phyloP scores from a whole-genome alignment of 331 rosid species.

The Acacia pycnantha region DNA sequence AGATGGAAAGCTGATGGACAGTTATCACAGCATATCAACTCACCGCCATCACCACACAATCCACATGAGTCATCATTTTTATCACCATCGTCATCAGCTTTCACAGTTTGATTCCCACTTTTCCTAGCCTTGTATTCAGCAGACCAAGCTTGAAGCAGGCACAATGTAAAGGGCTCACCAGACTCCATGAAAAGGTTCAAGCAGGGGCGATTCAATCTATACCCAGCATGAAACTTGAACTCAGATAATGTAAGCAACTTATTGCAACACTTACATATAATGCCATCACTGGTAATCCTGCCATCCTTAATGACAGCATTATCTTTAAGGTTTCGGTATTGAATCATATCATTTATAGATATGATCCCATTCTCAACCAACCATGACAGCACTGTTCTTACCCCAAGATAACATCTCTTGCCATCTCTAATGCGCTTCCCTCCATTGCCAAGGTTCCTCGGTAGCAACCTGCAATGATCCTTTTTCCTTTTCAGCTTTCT shows the following conservation, averaged over 20 bases:
- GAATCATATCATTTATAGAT: conserved; percentile 70
- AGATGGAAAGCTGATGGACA: conserved; percentile 95
- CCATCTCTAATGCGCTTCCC: conserved; percentile 72
- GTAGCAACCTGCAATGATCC: conserved; percentile 74
- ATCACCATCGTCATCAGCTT: conserved; percentile 60
- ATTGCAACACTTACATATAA: conserved; percentile 79
- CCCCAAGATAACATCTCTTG: conserved; percentile 57
- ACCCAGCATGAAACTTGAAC: conserved; percentile 89
- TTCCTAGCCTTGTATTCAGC: conserved; percentile 84
- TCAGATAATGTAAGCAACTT: conserved; percentile 63
- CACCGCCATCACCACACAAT: conserved; percentile 95
- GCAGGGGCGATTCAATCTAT: conserved; percentile 78
- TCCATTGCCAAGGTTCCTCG: conserved; percentile 67
- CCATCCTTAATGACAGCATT: conserved; percentile 72
- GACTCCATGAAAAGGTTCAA: conserved; percentile 88
- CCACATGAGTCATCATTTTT: conserved; percentile 95
- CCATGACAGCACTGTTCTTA: conserved; percentile 86
- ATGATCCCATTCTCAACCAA: conserved; percentile 73
- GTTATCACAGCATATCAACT: conserved; percentile 90
- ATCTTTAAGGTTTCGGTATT: conserved; percentile 70
- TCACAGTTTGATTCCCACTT: conserved; percentile 54
- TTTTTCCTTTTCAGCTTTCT: conserved; percentile 62
- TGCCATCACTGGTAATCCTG: conserved; percentile 74
- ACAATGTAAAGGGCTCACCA: conserved; percentile 83
- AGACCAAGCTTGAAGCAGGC: conserved; percentile 99